Percentiles rank a stretch among this genome's conserved stretches.
These are phyloP conservation scores for Corylus heterophylla DNA, from an alignment of 306 rosid genomes.

Conservation along the genomic window DNA sequence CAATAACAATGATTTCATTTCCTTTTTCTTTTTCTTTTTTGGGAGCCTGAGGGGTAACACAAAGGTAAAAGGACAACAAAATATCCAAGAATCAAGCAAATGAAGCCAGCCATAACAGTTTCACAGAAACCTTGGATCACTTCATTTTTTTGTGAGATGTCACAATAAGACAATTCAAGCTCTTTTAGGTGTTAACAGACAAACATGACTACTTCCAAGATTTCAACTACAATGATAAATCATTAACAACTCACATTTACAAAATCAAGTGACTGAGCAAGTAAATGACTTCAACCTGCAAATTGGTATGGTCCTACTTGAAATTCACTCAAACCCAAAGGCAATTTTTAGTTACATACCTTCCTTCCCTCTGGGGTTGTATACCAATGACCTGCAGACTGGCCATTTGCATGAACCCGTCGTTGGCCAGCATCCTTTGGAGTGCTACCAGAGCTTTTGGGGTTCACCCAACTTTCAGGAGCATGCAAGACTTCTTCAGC, in stretches of 20 bases:
- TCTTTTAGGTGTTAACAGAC: neutral
- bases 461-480: slow-evolving; percentile 74
- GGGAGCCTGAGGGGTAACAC: no score
- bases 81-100: neutral
- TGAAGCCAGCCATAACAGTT: neutral
- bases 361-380: slow-evolving; percentile 71
- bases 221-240: neutral
- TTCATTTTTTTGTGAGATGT: neutral
- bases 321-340: neutral
- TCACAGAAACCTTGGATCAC: neutral
- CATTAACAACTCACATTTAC: neutral
- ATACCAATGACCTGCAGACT: slow-evolving; percentile 86
- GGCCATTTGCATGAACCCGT: slow-evolving; percentile 62
- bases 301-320: neutral
- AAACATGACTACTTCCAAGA: neutral
- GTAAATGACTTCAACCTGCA: slow-evolving; percentile 11
- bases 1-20: no score
- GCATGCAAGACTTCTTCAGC: slow-evolving; percentile 31
- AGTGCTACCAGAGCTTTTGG: slow-evolving; percentile 44
- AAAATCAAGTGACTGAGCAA: neutral
- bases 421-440: slow-evolving; percentile 68
- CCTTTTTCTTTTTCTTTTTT: no score
- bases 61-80: neutral
- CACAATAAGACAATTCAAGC: neutral
- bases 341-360: slow-evolving; percentile 38